Evolutionary conservation across 768 basidiomycete species (phyloP).

Genomic region (Gyrodon lividus): DNA sequence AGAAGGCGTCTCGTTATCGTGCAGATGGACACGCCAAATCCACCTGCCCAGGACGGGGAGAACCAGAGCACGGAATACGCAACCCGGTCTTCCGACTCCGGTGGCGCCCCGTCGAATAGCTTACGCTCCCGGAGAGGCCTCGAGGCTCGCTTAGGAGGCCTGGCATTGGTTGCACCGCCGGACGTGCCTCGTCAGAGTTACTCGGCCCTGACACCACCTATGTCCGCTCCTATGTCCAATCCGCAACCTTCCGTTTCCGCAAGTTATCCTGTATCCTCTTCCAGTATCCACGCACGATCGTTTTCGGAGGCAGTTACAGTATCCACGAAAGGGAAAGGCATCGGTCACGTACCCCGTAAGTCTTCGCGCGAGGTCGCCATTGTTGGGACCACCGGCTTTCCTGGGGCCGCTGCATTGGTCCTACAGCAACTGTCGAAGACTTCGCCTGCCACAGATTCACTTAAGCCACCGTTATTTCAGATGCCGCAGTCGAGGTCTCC

Average conservation of each 20-base stretch:
- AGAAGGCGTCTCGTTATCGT: conserved; percentile 68
- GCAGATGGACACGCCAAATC: conserved; percentile 45
- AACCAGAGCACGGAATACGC: conserved; percentile 18
- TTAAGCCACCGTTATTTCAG: conserved; percentile 38
- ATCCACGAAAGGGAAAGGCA: conserved; percentile 28
- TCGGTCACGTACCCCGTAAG: conserved; percentile 42
- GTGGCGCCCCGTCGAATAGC: conserved; percentile 29
- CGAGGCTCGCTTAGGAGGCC: conserved; percentile 38
- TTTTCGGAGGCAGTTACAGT: conserved; percentile 44
- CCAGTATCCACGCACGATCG: conserved; percentile 42
- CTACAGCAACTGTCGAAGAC: conserved; percentile 28
- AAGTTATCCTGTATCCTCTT: conserved; percentile 4
- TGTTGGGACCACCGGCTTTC: conserved; percentile 43
- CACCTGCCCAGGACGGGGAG: conserved; percentile 27
- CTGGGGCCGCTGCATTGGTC: conserved; percentile 25
- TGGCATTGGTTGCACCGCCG: conserved; percentile 72
- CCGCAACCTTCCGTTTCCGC: conserved; percentile 17
- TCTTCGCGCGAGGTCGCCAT: conserved; percentile 52
- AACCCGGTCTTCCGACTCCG: conserved; percentile 19
- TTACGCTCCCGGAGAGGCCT: conserved; percentile 41
- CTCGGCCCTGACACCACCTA: conserved; percentile 52
- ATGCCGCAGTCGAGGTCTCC: conserved; percentile 36
- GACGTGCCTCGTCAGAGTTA: conserved; percentile 58
- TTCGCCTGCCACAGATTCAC: conserved; percentile 28
- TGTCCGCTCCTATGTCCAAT: conserved; percentile 43